These are phyloP conservation scores for Scolecobasidium constrictum DNA, from an alignment of 2,329 filamentous ascomycete genomes.

Conservation along the genomic window DNA sequence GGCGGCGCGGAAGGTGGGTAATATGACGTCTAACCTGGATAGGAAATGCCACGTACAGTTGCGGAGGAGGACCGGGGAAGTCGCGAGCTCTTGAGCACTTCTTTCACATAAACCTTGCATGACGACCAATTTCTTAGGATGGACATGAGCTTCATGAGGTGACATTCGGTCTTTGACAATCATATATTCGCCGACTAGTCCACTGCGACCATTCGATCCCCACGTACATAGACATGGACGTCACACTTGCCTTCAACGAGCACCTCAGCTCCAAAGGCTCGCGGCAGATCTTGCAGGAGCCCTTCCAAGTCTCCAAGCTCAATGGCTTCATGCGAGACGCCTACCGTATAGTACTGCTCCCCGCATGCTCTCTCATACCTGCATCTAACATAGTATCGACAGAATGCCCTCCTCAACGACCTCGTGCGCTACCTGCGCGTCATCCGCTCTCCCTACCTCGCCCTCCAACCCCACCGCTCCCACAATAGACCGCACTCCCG, in stretches of 20 bases:
- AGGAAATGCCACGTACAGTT: too few species aligned
- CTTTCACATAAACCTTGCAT: too few species aligned
- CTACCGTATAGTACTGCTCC: conserved; percentile 64
- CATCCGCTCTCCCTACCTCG: conserved; percentile 85
- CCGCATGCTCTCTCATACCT: conserved; percentile 9
- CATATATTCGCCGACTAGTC: too few species aligned
- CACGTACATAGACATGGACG: not conserved
- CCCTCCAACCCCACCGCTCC: conserved; percentile 56
- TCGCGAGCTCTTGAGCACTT: too few species aligned
- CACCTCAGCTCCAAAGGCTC: not conserved
- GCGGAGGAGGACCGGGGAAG: too few species aligned
- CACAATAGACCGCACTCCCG: conserved; percentile 22
- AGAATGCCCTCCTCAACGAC: conserved; percentile 78
- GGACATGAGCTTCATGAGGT: too few species aligned
- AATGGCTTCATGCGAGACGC: conserved; percentile 91
- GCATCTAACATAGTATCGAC: conserved; percentile 8
- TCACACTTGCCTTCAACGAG: conserved; percentile 1
- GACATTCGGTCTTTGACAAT: too few species aligned
- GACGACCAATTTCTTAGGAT: too few species aligned
- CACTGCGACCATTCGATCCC: too few species aligned
- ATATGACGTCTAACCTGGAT: too few species aligned
- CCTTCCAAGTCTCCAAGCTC: conserved; percentile 35
- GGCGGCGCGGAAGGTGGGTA: too few species aligned
- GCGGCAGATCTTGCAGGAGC: not conserved
- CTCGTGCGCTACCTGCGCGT: conserved; percentile 70